These are phyloP conservation scores for Apiospora phragmitis DNA, from an alignment of 2,329 filamentous ascomycete species.

Conservation along the genomic window DNA sequence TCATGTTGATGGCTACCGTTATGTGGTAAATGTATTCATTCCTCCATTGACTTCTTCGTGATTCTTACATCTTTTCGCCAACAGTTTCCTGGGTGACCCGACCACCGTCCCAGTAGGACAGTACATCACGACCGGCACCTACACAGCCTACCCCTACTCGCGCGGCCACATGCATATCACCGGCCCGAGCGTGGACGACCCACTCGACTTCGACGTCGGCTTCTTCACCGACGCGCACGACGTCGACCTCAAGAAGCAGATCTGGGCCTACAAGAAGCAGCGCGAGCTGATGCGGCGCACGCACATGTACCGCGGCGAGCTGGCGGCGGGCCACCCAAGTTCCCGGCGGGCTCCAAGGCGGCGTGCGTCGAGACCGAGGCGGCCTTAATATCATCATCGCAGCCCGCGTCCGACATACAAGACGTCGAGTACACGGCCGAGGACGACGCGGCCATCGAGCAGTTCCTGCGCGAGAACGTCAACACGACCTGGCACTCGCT, in stretches of 20 bases:
- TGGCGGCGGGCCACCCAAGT: conserved; percentile 42
- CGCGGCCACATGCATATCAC: conserved; percentile 62
- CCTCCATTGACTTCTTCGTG: conserved; percentile 7
- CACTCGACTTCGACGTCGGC: conserved; percentile 57
- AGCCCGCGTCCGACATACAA: conserved; percentile 28
- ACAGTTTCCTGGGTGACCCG: conserved; percentile 21
- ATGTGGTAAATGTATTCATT: conserved; percentile 29
- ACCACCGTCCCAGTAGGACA: conserved; percentile 31
- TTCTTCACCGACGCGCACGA: conserved; percentile 50
- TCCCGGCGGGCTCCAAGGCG: conserved; percentile 41
- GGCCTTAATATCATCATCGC: conserved; percentile 25
- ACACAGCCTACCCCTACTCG: conserved; percentile 60
- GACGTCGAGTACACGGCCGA: conserved; percentile 46
- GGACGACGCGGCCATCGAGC: conserved; percentile 43
- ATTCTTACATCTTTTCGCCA: conserved; percentile 21
- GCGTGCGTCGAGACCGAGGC: conserved; percentile 30
- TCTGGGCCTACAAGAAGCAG: conserved; percentile 67
- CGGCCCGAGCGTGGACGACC: conserved; percentile 37
- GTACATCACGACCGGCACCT: conserved; percentile 52
- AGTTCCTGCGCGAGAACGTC: conserved; percentile 33
- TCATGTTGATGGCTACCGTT: conserved; percentile 43
- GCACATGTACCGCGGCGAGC: conserved; percentile 49
- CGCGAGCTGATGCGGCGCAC: conserved; percentile 61
- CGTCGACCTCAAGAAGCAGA: conserved; percentile 57
- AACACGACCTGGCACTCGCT: conserved; percentile 39